Base-by-base conservation (phyloP, 1,284 basidiomycete genomes). In the Irpex lacteus region DNA sequence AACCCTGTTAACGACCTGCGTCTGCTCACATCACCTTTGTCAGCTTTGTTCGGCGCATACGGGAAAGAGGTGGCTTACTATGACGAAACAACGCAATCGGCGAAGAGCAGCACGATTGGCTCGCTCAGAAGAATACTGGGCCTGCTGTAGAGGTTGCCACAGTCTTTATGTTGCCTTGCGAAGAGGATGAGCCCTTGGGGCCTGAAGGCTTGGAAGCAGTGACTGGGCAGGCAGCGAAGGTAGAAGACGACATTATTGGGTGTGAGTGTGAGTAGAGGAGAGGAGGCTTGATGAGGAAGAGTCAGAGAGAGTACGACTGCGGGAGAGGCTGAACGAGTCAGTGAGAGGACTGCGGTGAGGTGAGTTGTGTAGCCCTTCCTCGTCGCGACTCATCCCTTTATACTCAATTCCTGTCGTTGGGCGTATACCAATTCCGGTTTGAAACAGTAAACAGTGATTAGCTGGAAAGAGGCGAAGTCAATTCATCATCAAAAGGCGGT, bases 61-160 rank as follows among this genome's bases (percentile, higher is more conserved):
- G 9, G 15, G 34, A 6, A 19, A 15, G 37, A 53, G 32, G 49
- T 3, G 50, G 50, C 50, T 52, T n/a, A 52, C 50, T 21, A 7
- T 8, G 11, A 18, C 18, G 19, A 8, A 21, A 21, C 13, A 21
- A 52, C 50, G 50, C 50, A 21, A 52, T n/a, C n/a, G 19, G n/a
- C n/a, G 8, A 52, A 18, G 50, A 21, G 18, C 18, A 21, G 8
- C 7, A 18, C 19, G 19, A 21, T 9, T 19, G 18, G 50, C 2
- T 4, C 7, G 50, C 34, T 63, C 59, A 65, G 61, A 65, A 65
- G 64, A 65, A 65, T 15, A 65, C 64, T 44, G 64, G 61, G n/a
- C 64, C 64, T 4, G 19, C 57, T 15, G 62, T 64, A 5, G 61
- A 59, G 44, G 21, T 50, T 13, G 64, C 64, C 1, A 40, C 44